Percentiles rank a stretch among this genome's conserved stretches.
These are phyloP conservation scores for Conticribra guillardii DNA, from an alignment of 108 stramenopile species.

Conservation along the genomic window DNA sequence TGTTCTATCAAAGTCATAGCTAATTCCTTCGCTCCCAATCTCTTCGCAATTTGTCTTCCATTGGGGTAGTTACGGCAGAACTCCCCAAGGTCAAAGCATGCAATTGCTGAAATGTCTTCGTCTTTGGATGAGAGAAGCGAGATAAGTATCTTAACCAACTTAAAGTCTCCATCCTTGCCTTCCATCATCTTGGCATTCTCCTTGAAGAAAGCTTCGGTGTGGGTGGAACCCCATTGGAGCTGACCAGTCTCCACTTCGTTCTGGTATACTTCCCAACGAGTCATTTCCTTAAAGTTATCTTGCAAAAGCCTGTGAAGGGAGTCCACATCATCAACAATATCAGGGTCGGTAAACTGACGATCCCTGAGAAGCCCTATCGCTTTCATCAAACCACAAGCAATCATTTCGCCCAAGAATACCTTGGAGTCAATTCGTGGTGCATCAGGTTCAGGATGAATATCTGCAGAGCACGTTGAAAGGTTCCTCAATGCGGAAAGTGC, in stretches of 20 bases:
- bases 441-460: constrained; percentile 42
- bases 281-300: constrained; percentile 79
- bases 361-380: constrained; percentile 59
- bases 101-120: constrained; percentile 82
- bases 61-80: constrained; percentile 94
- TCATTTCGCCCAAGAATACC: constrained; percentile 73
- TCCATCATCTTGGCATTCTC: constrained; percentile 71
- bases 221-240: constrained; percentile 86
- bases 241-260: constrained; percentile 83
- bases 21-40: constrained; percentile 85
- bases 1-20: constrained; percentile 88
- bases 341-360: constrained; percentile 84
- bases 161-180: constrained; percentile 64
- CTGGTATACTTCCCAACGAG: constrained; percentile 84
- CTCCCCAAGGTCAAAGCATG: constrained; percentile 94
- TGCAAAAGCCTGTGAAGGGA: constrained; percentile 62
- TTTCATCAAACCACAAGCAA: constrained; percentile 72
- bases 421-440: constrained; percentile 43
- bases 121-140: constrained; percentile 64
- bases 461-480: constrained; percentile 62
- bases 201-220: constrained; percentile 89
- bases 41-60: constrained; percentile 75
- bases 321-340: constrained; percentile 76
- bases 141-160: constrained; percentile 73
- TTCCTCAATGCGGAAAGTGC: constrained; percentile 74